Base-by-base conservation (phyloP, 2,329 filamentous ascomycete genomes). In the Graphium sp. region DNA sequence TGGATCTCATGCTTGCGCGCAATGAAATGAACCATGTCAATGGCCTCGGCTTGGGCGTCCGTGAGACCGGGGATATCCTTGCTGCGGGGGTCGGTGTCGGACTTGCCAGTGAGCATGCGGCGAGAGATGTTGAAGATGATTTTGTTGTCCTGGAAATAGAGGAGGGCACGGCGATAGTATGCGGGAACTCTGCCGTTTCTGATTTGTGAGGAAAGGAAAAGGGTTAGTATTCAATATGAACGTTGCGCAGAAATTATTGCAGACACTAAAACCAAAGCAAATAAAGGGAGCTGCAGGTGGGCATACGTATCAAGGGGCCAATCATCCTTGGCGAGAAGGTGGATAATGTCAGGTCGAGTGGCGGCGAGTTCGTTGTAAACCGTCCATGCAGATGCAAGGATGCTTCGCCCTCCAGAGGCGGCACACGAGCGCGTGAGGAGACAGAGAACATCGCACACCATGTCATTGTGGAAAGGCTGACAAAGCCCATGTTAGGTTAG, bases 321-420 rank as follows among this genome's bases (percentile, higher is more conserved):
- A 17, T 36, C 33, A 22, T 26, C 58, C 30, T 56, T 48, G 0
- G 58, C 46, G 16, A 74, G 44, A 0, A 62, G 66, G 5, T 56
- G 48, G 16, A 75, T 60, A 4, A 74, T 43, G 37, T 74, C 68
- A 0, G 68, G 67, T 10, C 67, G 46, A 1, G 55, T 62, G 12
- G 44, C 47, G 0, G 67, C 67, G 2, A 74, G 49, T 38, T 72
- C 60, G 35, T 74, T 74, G 42, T 74, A 74, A 2, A 74, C 59
- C 2, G 50, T 48, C 56, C 60, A 65, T 7, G 54, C 60, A 34
- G 62, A 66, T 1, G 65, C 56, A 9, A 74, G 44, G 34, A 60
- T 56, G 33, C 63, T 69, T 25, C 58, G 47, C 2, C 70, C 68
- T 0, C 69, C 69, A 7, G 32, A 31, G 3, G 48, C 44, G 0